These are phyloP conservation scores for Ustilago xerochloae DNA, from an alignment of 1,284 basidiomycete species.

Conservation along the genomic window DNA sequence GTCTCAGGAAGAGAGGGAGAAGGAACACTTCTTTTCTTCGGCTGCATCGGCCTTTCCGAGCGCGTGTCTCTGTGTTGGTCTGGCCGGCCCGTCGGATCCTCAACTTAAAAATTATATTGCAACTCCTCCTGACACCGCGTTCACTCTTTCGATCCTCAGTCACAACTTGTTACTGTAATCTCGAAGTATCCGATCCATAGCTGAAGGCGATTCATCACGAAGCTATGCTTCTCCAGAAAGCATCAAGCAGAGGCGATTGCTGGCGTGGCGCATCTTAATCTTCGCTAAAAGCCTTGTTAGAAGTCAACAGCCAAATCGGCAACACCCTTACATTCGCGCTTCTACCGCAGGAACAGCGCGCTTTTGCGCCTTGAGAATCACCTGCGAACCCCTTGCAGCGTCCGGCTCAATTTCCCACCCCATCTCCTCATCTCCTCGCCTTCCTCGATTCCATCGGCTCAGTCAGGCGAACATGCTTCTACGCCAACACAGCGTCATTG, in stretches of 20 bases:
- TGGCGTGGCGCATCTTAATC: background rate
- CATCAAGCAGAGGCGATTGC: too few relatives aligned
- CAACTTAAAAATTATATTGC: conserved; percentile 12
- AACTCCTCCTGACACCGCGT: conserved; percentile 4
- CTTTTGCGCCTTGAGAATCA: background rate
- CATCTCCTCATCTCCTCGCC: background rate
- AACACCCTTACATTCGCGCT: background rate
- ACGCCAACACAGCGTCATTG: too few relatives aligned
- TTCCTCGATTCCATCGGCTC: background rate
- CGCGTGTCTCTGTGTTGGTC: background rate
- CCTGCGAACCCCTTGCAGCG: background rate
- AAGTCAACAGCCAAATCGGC: background rate
- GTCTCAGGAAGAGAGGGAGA: background rate
- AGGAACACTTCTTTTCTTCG: conserved; percentile 19
- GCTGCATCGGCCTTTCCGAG: conserved; percentile 1
- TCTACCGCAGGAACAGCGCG: conserved; percentile 12
- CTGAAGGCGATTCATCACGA: background rate
- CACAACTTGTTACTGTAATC: background rate
- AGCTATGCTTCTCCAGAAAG: background rate
- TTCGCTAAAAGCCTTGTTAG: background rate
- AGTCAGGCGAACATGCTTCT: background rate
- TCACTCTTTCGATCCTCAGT: background rate
- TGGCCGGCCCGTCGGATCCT: conserved; percentile 4
- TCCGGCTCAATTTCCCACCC: background rate
- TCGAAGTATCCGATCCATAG: background rate